Evolutionary conservation across 176 grass and related monocot species (phyloP), one percentile per base, ranked within the genome.

Genomic region (Thinopyrum elongatum): DNA sequence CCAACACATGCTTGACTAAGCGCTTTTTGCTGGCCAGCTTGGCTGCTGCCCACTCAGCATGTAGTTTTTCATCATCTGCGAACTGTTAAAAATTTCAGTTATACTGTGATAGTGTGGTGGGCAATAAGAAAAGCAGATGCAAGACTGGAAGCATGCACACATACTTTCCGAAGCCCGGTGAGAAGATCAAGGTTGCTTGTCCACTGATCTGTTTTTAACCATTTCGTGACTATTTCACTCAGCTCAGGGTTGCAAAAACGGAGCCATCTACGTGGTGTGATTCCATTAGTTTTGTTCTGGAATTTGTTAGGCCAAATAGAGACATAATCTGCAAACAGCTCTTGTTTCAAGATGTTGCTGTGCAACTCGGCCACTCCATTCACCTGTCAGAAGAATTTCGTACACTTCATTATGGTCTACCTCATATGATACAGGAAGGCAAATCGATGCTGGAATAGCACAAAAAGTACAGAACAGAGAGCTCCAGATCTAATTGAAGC

Each of bases 281-380:
- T 90, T 59, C 94, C 94, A 74, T 96, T 96, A 42, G 94, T 96
- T 90, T 96, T 96, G 82, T 96, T 96, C 73, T 94, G 91, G 59
- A 96, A 93, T 80, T 93, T 93, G 11, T 35, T 81, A 26, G 94
- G 94, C 91, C 91, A 96, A 77, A 96, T 81, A 38, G 91, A 90
- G 23, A 89, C 26, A 77, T 83, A 93, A 57, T 93, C 89, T 74
- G 84, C 84, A 78, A 96, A 96, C 47, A 96, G 77, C 67, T 93
- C 91, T 78, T 85, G 10, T 83, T 96, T 96, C 87, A 96, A 86
- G 57, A 96, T 93, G 75, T 94, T 92, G 75, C 91, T 96, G 85
- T 96, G 94, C 44, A 96, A 83, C 79, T 93, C 88, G 7, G 94
- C 91, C 77, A 96, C 91, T 89, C 93, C 93, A 88, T 95, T 92